These are phyloP conservation scores for Oryza longistaminata DNA, from an alignment of 176 grass and related monocot genomes.

Conservation along the genomic window DNA sequence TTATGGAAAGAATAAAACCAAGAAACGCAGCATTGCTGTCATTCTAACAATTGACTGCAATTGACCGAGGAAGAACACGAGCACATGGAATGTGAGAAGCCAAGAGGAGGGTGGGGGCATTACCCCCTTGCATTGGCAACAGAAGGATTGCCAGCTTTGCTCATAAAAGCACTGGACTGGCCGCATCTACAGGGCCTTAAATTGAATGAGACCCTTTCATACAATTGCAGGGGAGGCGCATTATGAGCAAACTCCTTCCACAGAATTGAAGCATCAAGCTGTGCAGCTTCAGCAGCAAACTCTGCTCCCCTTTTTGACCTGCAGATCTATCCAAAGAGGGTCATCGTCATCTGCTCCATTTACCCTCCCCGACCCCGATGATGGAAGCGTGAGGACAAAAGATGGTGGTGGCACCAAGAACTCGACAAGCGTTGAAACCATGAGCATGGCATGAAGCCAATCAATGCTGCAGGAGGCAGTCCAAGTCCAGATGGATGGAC, in stretches of 20 bases:
- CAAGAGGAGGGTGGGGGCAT: constrained; percentile 26
- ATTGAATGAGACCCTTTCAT: constrained; percentile 52
- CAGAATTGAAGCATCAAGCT: constrained; percentile 40
- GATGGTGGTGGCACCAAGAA: neutral
- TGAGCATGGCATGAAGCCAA: constrained; percentile 25
- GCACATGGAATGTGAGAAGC: constrained; percentile 47
- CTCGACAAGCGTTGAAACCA: constrained; percentile 30
- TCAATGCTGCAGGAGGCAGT: constrained; percentile 50
- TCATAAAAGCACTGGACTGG: constrained; percentile 56
- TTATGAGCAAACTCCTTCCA: constrained; percentile 46
- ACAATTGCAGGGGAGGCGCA: constrained; percentile 43
- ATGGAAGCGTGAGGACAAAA: constrained; percentile 22
- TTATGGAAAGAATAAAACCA: constrained; percentile 26
- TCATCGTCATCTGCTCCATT: constrained; percentile 39
- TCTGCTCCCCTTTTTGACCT: constrained; percentile 40
- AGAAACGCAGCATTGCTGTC: constrained; percentile 11
- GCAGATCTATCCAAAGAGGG: constrained; percentile 48
- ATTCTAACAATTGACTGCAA: constrained; percentile 3
- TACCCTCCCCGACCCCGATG: neutral
- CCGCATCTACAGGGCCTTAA: constrained; percentile 46
- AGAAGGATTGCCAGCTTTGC: constrained; percentile 53
- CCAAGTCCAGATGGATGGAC: constrained; percentile 25
- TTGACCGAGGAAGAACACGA: constrained; percentile 30
- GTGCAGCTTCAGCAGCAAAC: constrained; percentile 34
- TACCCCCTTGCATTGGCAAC: constrained; percentile 42